phyloP scores from a whole-genome alignment of 169 alveolate species.

The Perkinsus marinus region DNA sequence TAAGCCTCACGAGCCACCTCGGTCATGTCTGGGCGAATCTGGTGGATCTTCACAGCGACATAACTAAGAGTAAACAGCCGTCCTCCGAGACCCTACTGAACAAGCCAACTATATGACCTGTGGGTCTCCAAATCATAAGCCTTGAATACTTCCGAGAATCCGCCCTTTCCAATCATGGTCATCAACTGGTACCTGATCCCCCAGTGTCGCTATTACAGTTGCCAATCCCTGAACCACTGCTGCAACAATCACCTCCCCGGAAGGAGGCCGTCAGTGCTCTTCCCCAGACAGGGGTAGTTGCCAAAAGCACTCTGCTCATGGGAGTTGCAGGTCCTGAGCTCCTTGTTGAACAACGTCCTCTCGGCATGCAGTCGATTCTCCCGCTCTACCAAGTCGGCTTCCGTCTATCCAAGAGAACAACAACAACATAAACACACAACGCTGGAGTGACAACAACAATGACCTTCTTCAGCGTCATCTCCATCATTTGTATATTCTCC shows the following conservation, averaged over 20 bases:
- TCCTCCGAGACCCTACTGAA: too few species aligned
- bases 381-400: not conserved
- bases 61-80: conserved; percentile 37
- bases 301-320: not conserved
- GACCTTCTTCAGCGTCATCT: not conserved
- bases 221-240: too few species aligned
- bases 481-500: not conserved
- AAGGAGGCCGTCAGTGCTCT: not conserved
- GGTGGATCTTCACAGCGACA: conserved; percentile 66
- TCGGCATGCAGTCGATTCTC: not conserved
- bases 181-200: conserved; percentile 41
- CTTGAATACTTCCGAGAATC: conserved; percentile 69
- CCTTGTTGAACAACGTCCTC: not conserved
- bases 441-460: not conserved
- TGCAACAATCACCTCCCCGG: not conserved
- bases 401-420: not conserved
- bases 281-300: not conserved
- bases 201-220: not conserved
- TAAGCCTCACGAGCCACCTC: conserved; percentile 48
- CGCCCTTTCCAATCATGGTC: conserved; percentile 66
- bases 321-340: not conserved
- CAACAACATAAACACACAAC: not conserved
- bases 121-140: conserved; percentile 51
- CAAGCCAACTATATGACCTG: not conserved
- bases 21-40: conserved; percentile 61